Evolutionary conservation across 164 flowering plant genomes (phyloP).

Genomic region (Dillenia turbinata): DNA sequence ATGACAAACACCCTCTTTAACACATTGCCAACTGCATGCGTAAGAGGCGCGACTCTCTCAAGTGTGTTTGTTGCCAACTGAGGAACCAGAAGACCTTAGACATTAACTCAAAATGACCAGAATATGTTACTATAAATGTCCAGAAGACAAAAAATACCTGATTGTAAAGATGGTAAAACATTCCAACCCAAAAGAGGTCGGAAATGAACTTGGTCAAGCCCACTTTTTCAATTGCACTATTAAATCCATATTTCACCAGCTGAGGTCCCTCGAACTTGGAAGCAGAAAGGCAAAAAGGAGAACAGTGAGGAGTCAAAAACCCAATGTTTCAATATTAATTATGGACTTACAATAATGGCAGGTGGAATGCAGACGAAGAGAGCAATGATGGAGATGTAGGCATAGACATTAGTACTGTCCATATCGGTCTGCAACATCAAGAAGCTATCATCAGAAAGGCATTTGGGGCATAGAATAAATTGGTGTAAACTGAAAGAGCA

Average conservation of each 20-base stretch:
- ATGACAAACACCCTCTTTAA: slow-evolving; percentile 96
- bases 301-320: background rate
- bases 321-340: background rate
- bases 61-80: slow-evolving; percentile 96
- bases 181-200: slow-evolving; percentile 96
- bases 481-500: background rate
- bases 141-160: slow-evolving; percentile 43
- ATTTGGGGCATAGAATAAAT: background rate
- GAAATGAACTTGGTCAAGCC: slow-evolving; percentile 80
- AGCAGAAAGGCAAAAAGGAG: background rate
- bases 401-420: slow-evolving; percentile 94
- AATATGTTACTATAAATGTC: background rate
- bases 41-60: slow-evolving; percentile 97
- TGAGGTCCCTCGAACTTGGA: slow-evolving; percentile 67
- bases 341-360: slow-evolving; percentile 67
- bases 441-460: slow-evolving; percentile 2
- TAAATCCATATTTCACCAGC: slow-evolving; percentile 65
- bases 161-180: slow-evolving; percentile 98
- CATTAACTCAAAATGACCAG: background rate
- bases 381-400: slow-evolving; percentile 92
- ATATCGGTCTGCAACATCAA: slow-evolving; percentile 66
- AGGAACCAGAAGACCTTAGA: slow-evolving; percentile 5
- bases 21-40: slow-evolving; percentile 97
- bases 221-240: slow-evolving; percentile 87
- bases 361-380: slow-evolving; percentile 91